phyloP scores from a whole-genome alignment of 2,329 filamentous ascomycete genomes.

The Fusarium luffae region DNA sequence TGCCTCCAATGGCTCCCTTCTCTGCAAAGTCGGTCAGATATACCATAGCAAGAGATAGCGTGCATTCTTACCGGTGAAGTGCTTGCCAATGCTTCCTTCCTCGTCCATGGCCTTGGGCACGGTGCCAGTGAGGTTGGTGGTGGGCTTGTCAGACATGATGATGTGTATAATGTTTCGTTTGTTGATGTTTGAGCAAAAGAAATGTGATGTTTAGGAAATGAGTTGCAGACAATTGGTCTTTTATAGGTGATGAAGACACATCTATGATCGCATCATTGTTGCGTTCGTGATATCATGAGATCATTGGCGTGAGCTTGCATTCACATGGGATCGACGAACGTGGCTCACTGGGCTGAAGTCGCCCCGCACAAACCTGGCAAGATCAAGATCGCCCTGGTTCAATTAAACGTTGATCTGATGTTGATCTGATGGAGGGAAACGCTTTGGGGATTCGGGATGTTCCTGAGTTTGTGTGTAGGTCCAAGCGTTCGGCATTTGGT shows the following conservation, averaged over 20 bases:
- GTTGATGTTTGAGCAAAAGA: background rate
- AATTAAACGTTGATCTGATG: background rate
- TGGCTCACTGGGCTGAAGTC: background rate
- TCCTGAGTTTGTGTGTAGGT: background rate
- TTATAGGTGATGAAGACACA: background rate
- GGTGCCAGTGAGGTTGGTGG: conserved; percentile 1
- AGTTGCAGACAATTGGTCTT: background rate
- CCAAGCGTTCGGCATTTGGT: background rate
- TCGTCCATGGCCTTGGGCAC: conserved; percentile 59
- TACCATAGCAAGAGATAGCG: rapidly evolving
- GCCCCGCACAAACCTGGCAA: background rate
- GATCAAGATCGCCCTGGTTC: background rate
- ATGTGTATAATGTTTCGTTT: background rate
- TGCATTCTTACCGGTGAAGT: conserved; percentile 60
- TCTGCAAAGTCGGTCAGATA: conserved; percentile 42
- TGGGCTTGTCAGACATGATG: conserved; percentile 34
- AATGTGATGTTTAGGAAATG: background rate
- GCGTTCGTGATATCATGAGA: background rate
- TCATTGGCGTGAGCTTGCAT: background rate
- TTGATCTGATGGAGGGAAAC: background rate
- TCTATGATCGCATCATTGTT: conserved; percentile 2
- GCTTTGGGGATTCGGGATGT: background rate
- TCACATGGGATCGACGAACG: background rate
- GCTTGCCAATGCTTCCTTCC: conserved; percentile 63
- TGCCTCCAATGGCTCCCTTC: conserved; percentile 61